These are phyloP conservation scores for Kwoniella bestiolae DNA, from an alignment of 768 basidiomycete species.

Conservation along the genomic window DNA sequence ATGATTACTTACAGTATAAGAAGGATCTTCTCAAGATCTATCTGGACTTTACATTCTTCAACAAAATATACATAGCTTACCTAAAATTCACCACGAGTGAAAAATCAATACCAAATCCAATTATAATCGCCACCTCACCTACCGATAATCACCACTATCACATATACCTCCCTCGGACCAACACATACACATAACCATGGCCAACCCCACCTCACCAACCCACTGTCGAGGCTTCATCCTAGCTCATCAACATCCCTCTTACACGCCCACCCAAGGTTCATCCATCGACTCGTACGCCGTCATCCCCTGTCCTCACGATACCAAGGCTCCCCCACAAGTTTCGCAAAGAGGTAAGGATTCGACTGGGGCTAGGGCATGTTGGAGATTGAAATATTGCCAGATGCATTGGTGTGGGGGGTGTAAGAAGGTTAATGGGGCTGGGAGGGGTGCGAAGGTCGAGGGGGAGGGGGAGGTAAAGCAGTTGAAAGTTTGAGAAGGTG, in stretches of 20 bases:
- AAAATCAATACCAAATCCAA: too few relatives aligned
- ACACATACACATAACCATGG: background rate
- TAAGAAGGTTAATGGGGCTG: constrained; percentile 12
- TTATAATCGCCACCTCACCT: too few relatives aligned
- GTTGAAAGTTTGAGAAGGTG: too few relatives aligned
- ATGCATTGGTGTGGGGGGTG: constrained; percentile 22
- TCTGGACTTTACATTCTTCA: background rate
- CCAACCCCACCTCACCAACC: constrained; percentile 5
- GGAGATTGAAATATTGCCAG: constrained; percentile 14
- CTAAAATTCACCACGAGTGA: background rate
- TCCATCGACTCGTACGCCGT: constrained; percentile 9
- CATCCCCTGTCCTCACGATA: constrained; percentile 5
- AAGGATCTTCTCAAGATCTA: background rate
- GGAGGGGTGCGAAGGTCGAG: background rate
- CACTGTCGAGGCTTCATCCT: constrained; percentile 12
- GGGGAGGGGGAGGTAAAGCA: background rate
- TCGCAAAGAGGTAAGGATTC: constrained; percentile 8
- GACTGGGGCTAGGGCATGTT: constrained; percentile 5
- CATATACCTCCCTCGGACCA: too few relatives aligned
- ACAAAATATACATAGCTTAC: background rate
- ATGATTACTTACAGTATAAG: background rate
- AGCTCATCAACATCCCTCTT: constrained; percentile 15
- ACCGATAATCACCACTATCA: too few relatives aligned
- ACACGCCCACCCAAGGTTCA: background rate
- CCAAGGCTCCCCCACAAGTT: background rate